Evolutionary conservation across 23 red algal species (phyloP).

Genomic region (Gracilariopsis chorda): DNA sequence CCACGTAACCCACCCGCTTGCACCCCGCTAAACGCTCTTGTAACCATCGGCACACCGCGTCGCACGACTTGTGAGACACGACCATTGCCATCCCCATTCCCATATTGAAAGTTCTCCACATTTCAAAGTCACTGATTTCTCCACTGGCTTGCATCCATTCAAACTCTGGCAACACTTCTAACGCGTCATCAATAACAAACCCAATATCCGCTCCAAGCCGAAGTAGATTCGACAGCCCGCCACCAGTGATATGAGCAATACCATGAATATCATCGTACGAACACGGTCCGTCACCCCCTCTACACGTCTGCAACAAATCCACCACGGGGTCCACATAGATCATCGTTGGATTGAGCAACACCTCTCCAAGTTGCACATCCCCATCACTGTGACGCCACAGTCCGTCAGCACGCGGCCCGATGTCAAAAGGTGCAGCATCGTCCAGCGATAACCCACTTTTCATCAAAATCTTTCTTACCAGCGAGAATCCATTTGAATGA

Average conservation of each 20-base stretch:
- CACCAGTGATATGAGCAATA: constrained; percentile 91
- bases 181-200: constrained; percentile 73
- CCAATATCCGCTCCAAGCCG: constrained; percentile 66
- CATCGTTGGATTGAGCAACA: constrained; percentile 85
- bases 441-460: constrained; percentile 21
- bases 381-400: constrained; percentile 2
- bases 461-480: constrained; percentile 60
- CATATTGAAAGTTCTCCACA: constrained; percentile 98
- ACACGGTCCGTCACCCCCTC: constrained; percentile 30
- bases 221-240: constrained; percentile 86
- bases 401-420: constrained; percentile 3
- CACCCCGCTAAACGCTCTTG: constrained; percentile 35
- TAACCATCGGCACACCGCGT: constrained; percentile 54
- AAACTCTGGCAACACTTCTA: constrained; percentile 89
- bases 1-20: constrained; percentile 58
- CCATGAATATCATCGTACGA: constrained; percentile 72
- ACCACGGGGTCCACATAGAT: constrained; percentile 95
- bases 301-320: constrained; percentile 58
- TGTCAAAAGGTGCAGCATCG: constrained; percentile 64
- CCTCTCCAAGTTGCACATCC: constrained; percentile 71
- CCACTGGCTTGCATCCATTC: constrained; percentile 77
- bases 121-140: constrained; percentile 64
- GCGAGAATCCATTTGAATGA: constrained; percentile 89
- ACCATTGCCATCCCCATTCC: constrained; percentile 95
- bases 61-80: constrained; percentile 40